phyloP scores from a whole-genome alignment of 495 filamentous ascomycete species.

The Aspergillus egyptiacus region DNA sequence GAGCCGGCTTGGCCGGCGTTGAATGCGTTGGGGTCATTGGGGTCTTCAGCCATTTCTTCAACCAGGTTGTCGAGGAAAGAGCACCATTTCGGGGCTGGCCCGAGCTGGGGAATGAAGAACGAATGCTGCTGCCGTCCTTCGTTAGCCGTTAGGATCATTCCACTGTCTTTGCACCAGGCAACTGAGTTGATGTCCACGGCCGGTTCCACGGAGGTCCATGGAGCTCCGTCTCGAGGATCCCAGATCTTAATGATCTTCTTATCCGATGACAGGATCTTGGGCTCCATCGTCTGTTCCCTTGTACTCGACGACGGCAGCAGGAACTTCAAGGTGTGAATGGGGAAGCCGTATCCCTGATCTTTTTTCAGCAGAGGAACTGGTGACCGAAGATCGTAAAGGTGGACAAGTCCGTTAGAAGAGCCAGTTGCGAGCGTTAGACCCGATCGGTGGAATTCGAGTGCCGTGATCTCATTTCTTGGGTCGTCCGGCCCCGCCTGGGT shows the following conservation, averaged over 20 bases:
- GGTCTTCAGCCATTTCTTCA: constrained; percentile 92
- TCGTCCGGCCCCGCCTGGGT: constrained; percentile 35
- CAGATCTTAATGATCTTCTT: constrained; percentile 97
- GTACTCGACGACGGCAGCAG: constrained; percentile 65
- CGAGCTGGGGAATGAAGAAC: constrained; percentile 93
- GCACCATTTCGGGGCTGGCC: constrained; percentile 91
- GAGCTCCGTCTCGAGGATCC: constrained; percentile 70
- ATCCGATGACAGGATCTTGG: constrained; percentile 86
- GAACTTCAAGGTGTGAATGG: constrained; percentile 85
- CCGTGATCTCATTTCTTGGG: constrained; percentile 70
- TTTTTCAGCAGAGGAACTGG: constrained; percentile 79
- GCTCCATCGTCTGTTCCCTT: constrained; percentile 56
- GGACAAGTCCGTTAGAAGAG: constrained; percentile 78
- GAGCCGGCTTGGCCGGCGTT: constrained; percentile 49
- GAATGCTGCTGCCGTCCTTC: constrained; percentile 88
- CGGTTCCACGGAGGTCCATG: constrained; percentile 94
- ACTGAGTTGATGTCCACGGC: constrained; percentile 90
- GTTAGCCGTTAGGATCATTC: constrained; percentile 93
- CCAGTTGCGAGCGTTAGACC: constrained; percentile 87
- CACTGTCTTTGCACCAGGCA: constrained; percentile 77
- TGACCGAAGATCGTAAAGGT: constrained; percentile 88
- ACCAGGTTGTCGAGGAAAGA: constrained; percentile 94
- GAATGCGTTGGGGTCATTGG: constrained; percentile 63
- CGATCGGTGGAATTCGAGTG: constrained; percentile 77
- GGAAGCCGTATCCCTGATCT: constrained; percentile 94